These are phyloP conservation scores for Marasmius tenuissimus DNA, from an alignment of 1,284 basidiomycete genomes.

Conservation along the genomic window DNA sequence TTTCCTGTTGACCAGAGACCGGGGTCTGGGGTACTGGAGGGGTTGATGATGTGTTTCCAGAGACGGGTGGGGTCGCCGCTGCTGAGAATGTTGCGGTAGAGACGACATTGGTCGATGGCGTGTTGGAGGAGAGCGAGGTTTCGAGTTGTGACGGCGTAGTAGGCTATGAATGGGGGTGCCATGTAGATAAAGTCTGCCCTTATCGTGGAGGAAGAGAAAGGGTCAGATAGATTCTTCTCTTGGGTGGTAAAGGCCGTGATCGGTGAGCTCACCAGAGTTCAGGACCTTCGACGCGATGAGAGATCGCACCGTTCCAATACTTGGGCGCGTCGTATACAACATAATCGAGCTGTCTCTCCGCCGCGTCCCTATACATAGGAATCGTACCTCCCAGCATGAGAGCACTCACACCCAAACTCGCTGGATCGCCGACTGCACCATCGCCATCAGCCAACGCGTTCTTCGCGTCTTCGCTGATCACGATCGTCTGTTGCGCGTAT, in stretches of 20 bases:
- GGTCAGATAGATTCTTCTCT: no score
- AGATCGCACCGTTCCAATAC: constrained; percentile 50
- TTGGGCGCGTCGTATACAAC: constrained; percentile 42
- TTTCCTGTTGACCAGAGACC: constrained; percentile 57
- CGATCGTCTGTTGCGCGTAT: constrained; percentile 23
- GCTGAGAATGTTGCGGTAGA: constrained; percentile 44
- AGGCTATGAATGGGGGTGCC: constrained; percentile 63
- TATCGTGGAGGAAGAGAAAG: background rate
- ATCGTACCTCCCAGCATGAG: constrained; percentile 36
- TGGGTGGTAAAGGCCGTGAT: no score
- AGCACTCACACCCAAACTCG: constrained; percentile 42
- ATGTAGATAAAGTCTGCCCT: constrained; percentile 65
- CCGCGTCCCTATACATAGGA: constrained; percentile 27
- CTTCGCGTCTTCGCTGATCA: constrained; percentile 29
- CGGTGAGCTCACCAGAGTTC: constrained; percentile 51
- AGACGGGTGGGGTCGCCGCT: constrained; percentile 26
- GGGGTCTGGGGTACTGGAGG: constrained; percentile 3
- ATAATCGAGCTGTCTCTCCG: constrained; percentile 29
- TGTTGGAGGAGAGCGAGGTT: constrained; percentile 42
- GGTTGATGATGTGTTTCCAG: constrained; percentile 44
- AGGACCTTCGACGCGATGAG: constrained; percentile 39
- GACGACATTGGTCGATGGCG: constrained; percentile 45
- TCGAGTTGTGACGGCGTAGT: constrained; percentile 44
- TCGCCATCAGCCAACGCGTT: constrained; percentile 35
- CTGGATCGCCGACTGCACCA: constrained; percentile 43